These are phyloP conservation scores for Epichloe aotearoae DNA, from an alignment of 2,329 filamentous ascomycete species.

Conservation along the genomic window DNA sequence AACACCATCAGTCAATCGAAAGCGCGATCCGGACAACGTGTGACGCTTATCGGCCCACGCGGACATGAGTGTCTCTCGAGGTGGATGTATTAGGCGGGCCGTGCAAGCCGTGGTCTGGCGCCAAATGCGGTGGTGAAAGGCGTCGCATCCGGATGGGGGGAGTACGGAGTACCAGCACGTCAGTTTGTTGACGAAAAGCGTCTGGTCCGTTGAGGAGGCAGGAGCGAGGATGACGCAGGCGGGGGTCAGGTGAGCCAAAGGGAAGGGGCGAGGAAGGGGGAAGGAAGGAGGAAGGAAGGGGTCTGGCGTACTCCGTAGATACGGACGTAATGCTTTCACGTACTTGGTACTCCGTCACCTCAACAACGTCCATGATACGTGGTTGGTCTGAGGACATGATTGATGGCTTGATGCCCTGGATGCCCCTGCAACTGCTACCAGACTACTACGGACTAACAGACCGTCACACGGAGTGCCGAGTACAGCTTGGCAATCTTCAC, in stretches of 20 bases:
- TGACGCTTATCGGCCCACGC: constrained; percentile 4
- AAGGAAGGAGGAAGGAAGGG: not conserved
- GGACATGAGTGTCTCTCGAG: not conserved
- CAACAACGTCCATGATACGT: not conserved
- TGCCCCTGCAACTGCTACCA: not conserved
- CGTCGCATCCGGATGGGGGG: not conserved
- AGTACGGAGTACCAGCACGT: not conserved
- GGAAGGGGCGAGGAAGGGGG: not conserved
- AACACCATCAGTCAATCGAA: not conserved
- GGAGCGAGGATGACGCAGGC: not conserved
- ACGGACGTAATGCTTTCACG: constrained; percentile 17
- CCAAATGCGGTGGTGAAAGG: not conserved
- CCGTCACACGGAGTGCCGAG: too few relatives aligned
- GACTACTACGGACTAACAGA: too few relatives aligned
- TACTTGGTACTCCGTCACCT: not conserved
- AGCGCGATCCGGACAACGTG: not conserved
- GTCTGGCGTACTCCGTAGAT: constrained; percentile 1
- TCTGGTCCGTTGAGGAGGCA: too few relatives aligned
- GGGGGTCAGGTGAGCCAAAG: not conserved
- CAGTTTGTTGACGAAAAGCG: not conserved
- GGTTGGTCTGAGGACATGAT: not conserved
- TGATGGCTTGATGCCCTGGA: not conserved
- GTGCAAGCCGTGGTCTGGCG: not conserved
- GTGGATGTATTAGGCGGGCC: not conserved
- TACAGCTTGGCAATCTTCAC: too few relatives aligned